Percentiles rank a stretch among this genome's conserved stretches.
These are phyloP conservation scores for Albophoma yamanashiensis DNA, from an alignment of 2,329 filamentous ascomycete genomes.

Conservation along the genomic window DNA sequence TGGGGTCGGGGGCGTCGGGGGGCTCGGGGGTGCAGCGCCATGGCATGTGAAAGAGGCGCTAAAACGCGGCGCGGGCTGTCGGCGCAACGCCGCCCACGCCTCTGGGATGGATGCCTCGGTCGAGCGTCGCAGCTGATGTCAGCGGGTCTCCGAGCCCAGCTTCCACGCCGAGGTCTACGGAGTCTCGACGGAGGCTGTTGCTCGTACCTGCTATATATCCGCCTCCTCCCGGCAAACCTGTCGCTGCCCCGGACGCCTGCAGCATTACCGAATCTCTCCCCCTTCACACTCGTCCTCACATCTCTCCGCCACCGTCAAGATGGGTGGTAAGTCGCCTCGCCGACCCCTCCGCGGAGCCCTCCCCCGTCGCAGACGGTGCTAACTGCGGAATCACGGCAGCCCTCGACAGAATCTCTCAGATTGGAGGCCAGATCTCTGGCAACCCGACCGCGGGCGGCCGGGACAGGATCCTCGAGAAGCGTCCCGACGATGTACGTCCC, in stretches of 20 bases:
- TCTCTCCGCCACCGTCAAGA: constrained; percentile 11
- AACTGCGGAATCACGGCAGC: constrained; percentile 24
- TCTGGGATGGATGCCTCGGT: constrained; percentile 19
- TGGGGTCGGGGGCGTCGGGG: neutral
- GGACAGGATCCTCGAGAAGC: constrained; percentile 53
- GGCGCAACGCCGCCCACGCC: constrained; percentile 5
- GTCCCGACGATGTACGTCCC: constrained; percentile 50
- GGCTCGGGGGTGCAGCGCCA: neutral
- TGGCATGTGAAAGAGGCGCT: constrained; percentile 21
- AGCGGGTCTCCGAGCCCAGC: constrained; percentile 10
- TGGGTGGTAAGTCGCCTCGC: constrained; percentile 23
- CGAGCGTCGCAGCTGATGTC: constrained; percentile 12
- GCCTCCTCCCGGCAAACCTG: neutral
- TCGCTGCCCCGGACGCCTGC: neutral
- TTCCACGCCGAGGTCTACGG: constrained; percentile 3
- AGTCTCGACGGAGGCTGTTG: neutral
- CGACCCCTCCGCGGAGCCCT: neutral
- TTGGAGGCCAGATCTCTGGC: constrained; percentile 52
- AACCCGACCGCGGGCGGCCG: constrained; percentile 42
- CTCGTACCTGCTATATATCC: neutral
- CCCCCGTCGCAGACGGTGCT: neutral
- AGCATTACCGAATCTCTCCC: neutral
- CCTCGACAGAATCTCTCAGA: constrained; percentile 46
- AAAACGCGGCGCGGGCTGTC: constrained; percentile 1
- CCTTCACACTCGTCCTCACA: neutral